phyloP scores from a whole-genome alignment of 495 filamentous ascomycete species.

The Hamigera avellanea region DNA sequence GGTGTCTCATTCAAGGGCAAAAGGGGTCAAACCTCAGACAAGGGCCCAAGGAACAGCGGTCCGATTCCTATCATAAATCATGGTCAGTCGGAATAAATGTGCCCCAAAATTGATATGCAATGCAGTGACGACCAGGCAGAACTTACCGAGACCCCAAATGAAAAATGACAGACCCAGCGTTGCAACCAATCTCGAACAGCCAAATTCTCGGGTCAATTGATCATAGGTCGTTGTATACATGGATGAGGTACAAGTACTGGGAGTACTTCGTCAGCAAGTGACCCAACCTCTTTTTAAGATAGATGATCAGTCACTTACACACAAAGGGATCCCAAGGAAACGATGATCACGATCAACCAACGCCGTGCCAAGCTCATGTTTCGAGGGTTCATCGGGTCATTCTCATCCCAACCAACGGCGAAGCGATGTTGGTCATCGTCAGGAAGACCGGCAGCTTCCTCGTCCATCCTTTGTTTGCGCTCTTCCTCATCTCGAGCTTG shows the following conservation, averaged over 20 bases:
- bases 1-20: background rate
- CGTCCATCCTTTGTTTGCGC: slow-evolving; percentile 5
- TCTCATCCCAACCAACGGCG: slow-evolving; percentile 61
- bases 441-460: slow-evolving; percentile 4
- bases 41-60: slow-evolving; percentile 57
- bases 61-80: slow-evolving; percentile 41
- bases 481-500: slow-evolving; percentile 23
- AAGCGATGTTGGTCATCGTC: slow-evolving; percentile 36
- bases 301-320: slow-evolving; percentile 50
- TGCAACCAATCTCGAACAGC: slow-evolving; percentile 54
- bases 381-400: slow-evolving; percentile 32
- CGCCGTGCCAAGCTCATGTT: background rate
- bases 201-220: slow-evolving; percentile 72
- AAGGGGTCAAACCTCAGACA: slow-evolving; percentile 39
- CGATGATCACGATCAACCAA: background rate
- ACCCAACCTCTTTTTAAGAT: background rate
- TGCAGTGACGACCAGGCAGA: background rate
- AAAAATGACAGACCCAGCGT: slow-evolving; percentile 73
- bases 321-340: slow-evolving; percentile 54
- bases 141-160: slow-evolving; percentile 52
- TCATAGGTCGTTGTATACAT: slow-evolving; percentile 79
- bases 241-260: slow-evolving; percentile 75
- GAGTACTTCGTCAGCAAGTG: slow-evolving; percentile 1
- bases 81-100: slow-evolving; percentile 6
- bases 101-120: no score